Conservation (phyloP, 257 asterid genomes). For the Buddleja alternifolia region DNA sequence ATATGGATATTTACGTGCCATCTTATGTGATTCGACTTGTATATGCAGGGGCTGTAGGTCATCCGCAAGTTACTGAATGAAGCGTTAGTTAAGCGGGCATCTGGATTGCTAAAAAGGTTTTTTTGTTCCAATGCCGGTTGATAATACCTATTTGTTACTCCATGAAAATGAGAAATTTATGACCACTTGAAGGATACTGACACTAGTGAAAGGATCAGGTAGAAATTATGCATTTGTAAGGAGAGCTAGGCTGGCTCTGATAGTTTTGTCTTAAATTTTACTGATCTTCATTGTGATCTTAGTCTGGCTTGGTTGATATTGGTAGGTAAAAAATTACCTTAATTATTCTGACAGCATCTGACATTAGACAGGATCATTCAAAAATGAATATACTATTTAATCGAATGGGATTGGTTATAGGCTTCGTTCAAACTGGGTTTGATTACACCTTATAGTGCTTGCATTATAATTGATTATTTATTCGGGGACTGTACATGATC, state of each 20-base stretch:
- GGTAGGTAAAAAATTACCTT: not conserved
- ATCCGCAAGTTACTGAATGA: not conserved
- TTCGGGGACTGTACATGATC: too few relatives aligned
- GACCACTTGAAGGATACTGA: not conserved
- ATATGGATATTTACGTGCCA: not conserved
- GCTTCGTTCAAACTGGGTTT: too few relatives aligned
- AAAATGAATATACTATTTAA: not conserved
- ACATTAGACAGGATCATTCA: not conserved
- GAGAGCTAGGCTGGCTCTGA: not conserved
- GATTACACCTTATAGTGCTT: too few relatives aligned
- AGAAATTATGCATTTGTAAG: not conserved
- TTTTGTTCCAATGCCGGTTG: not conserved
- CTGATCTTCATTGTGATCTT: not conserved
- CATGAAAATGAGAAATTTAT: not conserved
- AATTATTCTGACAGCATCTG: not conserved
- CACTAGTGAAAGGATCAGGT: not conserved
- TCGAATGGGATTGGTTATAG: not conserved
- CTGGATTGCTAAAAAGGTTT: not conserved
- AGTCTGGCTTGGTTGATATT: not conserved
- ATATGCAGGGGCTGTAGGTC: not conserved
- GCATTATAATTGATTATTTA: too few relatives aligned
- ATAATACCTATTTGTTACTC: not conserved
- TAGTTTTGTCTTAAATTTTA: not conserved
- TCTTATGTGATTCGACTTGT: slow-evolving; percentile 9
- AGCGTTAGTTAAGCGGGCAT: slow-evolving; percentile 9